A percentile compares a stretch with the other conserved stretches of the same genome.
Conservation (phyloP, 148 eudicot species). For the Beta vulgaris region DNA sequence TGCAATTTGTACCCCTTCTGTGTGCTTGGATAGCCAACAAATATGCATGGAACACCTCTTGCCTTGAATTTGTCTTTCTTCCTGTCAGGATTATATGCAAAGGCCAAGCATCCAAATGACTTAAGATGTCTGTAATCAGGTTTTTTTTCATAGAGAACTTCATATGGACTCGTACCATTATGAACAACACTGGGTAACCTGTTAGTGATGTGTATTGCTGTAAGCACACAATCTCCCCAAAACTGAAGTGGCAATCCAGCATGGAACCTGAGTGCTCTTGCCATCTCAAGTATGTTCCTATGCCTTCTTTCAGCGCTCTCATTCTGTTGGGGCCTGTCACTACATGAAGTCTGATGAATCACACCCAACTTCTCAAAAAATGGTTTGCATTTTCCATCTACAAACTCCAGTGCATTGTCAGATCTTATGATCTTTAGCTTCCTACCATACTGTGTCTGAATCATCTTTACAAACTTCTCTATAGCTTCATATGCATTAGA, state of each 20-base stretch:
- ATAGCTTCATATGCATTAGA: not conserved
- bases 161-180: not conserved
- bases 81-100: not conserved
- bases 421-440: not conserved
- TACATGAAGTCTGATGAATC: not conserved
- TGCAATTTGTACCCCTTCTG: not conserved
- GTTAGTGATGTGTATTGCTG: not conserved
- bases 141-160: not conserved
- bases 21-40: too few relatives aligned
- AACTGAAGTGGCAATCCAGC: not conserved
- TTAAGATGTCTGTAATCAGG: not conserved
- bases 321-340: not conserved
- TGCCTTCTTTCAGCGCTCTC: not conserved
- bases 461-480: not conserved
- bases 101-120: not conserved
- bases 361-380: not conserved
- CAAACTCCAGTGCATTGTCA: not conserved
- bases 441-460: not conserved
- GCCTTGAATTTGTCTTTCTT: not conserved
- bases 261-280: not conserved
- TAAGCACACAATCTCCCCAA: not conserved
- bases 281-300: not conserved
- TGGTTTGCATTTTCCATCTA: not conserved
- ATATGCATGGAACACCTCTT: too few relatives aligned
- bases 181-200: not conserved